Conservation (phyloP, 208 protist genomes). For the Crithidia thermophila region DNA sequence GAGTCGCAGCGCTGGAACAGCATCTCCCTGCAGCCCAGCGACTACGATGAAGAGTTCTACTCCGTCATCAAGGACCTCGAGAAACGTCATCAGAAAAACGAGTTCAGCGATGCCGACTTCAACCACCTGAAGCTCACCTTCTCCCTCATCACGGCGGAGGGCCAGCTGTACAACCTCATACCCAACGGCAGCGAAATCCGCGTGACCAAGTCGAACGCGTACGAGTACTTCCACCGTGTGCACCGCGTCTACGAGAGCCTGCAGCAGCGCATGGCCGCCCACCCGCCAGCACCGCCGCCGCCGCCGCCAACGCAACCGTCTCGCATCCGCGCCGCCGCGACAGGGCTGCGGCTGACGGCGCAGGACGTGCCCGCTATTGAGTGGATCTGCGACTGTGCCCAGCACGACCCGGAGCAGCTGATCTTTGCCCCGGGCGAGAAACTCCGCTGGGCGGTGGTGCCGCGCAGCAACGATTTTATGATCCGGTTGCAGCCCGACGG, state of each 20-base stretch:
- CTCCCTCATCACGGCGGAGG: constrained; percentile 31
- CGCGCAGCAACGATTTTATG: constrained; percentile 23
- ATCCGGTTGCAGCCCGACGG: constrained; percentile 28
- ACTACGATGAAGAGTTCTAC: constrained; percentile 24
- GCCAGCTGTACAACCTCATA: constrained; percentile 40
- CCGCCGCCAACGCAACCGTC: background rate
- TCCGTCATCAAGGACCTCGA: constrained; percentile 13
- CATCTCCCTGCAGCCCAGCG: constrained; percentile 16
- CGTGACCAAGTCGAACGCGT: constrained; percentile 41
- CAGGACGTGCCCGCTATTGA: constrained; percentile 16
- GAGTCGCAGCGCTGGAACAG: constrained; percentile 37
- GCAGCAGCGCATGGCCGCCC: background rate
- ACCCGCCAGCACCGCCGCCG: background rate
- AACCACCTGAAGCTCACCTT: constrained; percentile 27
- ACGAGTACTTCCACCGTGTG: constrained; percentile 49
- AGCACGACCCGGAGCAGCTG: constrained; percentile 21
- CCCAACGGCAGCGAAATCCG: constrained; percentile 48
- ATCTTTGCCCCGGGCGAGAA: constrained; percentile 18
- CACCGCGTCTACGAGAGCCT: constrained; percentile 22
- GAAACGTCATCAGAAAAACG: constrained; percentile 9
- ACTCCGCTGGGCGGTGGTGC: constrained; percentile 34
- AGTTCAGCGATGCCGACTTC: constrained; percentile 31
- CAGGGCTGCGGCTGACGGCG: constrained; percentile 21
- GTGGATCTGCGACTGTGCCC: constrained; percentile 14
- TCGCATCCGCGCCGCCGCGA: constrained; percentile 10